Base-by-base conservation (phyloP, 306 rosid genomes). In the Benincasa hispida region DNA sequence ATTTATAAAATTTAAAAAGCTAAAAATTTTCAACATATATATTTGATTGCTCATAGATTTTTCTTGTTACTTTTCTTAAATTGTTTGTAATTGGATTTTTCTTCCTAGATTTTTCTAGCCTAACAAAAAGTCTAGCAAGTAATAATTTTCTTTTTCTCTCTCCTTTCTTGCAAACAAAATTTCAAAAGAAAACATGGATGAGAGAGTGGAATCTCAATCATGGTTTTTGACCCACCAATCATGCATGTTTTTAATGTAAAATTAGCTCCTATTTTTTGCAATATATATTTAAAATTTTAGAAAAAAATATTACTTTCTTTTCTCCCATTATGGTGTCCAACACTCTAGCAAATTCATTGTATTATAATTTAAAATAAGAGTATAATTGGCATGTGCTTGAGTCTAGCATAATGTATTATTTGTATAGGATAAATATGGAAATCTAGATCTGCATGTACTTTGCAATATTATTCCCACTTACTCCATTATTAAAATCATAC, bases 141-240 rank as follows among this genome's bases (percentile, higher is more conserved):
- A 39, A 35, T 10, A 66, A n/a, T 66, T 47, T 70, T 1, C 5
- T 17, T 24, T 42, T 12, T 37, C 51, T 39, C 74, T 67, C 54
- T 41, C 32, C 13, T n/a, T 35, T 41, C 24, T 37, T 3, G 12
- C n/a, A 19, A 18, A n/a, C 42, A 30, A 66, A 11, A n/a, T 39
- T 67, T 41, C 0, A 39, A 68, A 41, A 8, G 4, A 27, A 69
- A 68, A 68, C 56, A 68, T 68, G 70, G 70, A 63, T 10, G 55
- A 47, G 25, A 50, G 60, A 72, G 76, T 50, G 76, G 59, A 72
- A 50, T 32, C 24, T 18, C 24, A 37, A 72, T 72, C 37, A 27
- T 72, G 5, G 27, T 27, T 72, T 72, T 72, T 72, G 76, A 72
- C 76, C 76, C 76, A 72, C 76, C 76, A 72, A 72, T 72, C 61